These are phyloP conservation scores for Laetiporus sulphureus DNA, from an alignment of 1,284 basidiomycete genomes.

Conservation along the genomic window DNA sequence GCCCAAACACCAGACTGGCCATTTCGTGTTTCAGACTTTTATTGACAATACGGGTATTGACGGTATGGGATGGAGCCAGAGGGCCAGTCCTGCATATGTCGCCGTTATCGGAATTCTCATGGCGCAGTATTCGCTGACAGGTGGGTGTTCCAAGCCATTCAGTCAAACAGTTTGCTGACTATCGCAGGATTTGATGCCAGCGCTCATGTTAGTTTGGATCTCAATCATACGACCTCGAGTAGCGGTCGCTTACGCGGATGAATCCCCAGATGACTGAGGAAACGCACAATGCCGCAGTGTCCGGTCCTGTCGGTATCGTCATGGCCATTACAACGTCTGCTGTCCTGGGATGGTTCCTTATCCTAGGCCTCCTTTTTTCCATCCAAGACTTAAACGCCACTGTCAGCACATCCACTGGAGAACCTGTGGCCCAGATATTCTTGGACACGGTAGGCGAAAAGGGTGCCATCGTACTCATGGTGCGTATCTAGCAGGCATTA, in stretches of 20 bases:
- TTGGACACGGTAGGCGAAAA: constrained; percentile 66
- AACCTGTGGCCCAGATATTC: constrained; percentile 74
- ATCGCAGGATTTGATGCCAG: constrained; percentile 61
- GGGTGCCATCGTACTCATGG: constrained; percentile 68
- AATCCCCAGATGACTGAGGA: constrained; percentile 65
- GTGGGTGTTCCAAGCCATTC: constrained; percentile 24
- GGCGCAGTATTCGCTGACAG: constrained; percentile 67
- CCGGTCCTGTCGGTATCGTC: constrained; percentile 58
- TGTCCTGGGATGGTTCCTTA: constrained; percentile 64
- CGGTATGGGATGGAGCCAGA: constrained; percentile 58
- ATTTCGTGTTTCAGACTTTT: constrained; percentile 65
- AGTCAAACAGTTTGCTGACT: not conserved
- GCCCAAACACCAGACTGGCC: constrained; percentile 57
- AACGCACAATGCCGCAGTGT: constrained; percentile 66
- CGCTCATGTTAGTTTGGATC: constrained; percentile 46
- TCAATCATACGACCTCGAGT: not conserved
- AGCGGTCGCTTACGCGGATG: constrained; percentile 6
- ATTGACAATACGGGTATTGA: constrained; percentile 59
- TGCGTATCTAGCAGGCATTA: constrained; percentile 17
- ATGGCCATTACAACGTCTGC: constrained; percentile 76
- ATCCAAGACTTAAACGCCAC: constrained; percentile 64
- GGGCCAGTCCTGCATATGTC: constrained; percentile 66
- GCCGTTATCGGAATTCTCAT: constrained; percentile 63
- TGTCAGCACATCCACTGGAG: constrained; percentile 44
- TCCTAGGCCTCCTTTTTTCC: constrained; percentile 66